Evolutionary conservation across 2,329 filamentous ascomycete species (phyloP), one percentile per base, ranked within the genome.

Genomic region (Colletotrichum echinochloae): DNA sequence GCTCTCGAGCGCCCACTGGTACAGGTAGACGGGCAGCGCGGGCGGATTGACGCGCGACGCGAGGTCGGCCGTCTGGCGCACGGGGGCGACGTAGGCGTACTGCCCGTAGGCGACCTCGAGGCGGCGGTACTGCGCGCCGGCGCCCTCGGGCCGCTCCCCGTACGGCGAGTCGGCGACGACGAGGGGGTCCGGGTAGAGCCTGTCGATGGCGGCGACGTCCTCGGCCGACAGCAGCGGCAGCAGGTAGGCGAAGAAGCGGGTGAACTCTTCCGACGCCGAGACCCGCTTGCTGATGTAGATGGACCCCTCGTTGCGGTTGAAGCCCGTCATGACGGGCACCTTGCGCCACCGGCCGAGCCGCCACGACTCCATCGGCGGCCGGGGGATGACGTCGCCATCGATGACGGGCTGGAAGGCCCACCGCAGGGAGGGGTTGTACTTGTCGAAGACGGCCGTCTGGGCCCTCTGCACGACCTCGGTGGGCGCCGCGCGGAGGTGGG

Each of bases 331-430:
- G 65, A 94, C 66, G 69, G 90, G 88, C 5, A 91, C 83, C 73
- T 84, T 84, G 74, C 90, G 83, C 78, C 85, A 88, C n/a, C 81
- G 78, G 1, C 84, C 82, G 0, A 84, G 80, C 35, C 82, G 78
- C 89, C 89, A 91, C 18, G 86, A 84, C 28, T 84, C 81, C 16
- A 91, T 82, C 2, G 91, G 91, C 18, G 86, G 80, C 39, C 86
- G 83, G 4, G 85, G 83, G 65, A 93, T 88, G 23, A 90, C 78
- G 18, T 87, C 85, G 1, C 86, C 86, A 75, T 92, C 90, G 68
- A 93, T 87, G 48, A 90, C 88, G 12, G 91, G 91, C 75, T 93
- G 91, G 80, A 92, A 94, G 0, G 92, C 83, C 88, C 88, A 90
- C 35, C 83, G 82, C 14, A 89, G 79, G 9, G 79, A 81, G 3